A percentile compares a stretch with the other conserved stretches of the same genome.
These are phyloP conservation scores for Torrubiella hemipterigena DNA, from an alignment of 2,329 filamentous ascomycete genomes.

Conservation along the genomic window DNA sequence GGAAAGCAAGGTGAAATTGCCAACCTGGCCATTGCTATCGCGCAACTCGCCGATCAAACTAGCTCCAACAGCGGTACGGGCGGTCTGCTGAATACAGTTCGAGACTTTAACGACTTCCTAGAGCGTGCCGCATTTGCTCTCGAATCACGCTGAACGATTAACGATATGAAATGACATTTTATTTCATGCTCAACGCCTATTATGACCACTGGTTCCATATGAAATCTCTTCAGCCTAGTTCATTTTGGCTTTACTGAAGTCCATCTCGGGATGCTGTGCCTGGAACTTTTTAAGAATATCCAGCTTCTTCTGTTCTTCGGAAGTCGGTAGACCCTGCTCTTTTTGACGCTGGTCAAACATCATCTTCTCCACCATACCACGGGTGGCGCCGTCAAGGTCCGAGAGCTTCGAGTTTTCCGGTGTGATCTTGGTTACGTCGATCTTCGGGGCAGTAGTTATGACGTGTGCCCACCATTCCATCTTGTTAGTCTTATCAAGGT, in stretches of 20 bases:
- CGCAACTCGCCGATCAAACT: slow-evolving; percentile 40
- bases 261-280: slow-evolving; percentile 61
- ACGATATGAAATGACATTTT: slow-evolving; percentile 4
- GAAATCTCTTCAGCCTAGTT: slow-evolving; percentile 21
- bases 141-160: slow-evolving; percentile 27
- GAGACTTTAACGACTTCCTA: slow-evolving; percentile 50
- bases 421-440: slow-evolving; percentile 90
- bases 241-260: slow-evolving; percentile 60
- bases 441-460: slow-evolving; percentile 72
- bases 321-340: slow-evolving; percentile 77
- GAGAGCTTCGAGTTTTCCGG: slow-evolving; percentile 86
- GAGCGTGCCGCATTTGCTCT: slow-evolving; percentile 47
- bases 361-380: slow-evolving; percentile 99
- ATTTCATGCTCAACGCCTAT: background rate
- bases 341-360: slow-evolving; percentile 99
- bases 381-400: slow-evolving; percentile 88
- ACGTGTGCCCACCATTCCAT: slow-evolving; percentile 98
- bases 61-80: slow-evolving; percentile 36
- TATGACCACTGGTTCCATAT: background rate
- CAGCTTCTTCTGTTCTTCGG: slow-evolving; percentile 89
- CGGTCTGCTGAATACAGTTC: slow-evolving; percentile 43
- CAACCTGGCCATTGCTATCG: slow-evolving; percentile 45
- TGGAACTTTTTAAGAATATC: slow-evolving; percentile 93
- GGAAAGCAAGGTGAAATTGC: slow-evolving; percentile 38
- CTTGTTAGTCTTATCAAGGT: slow-evolving; percentile 93